Evolutionary conservation across 176 grass and related monocot species (phyloP), one percentile per base, ranked within the genome.

Genomic region (Phoenix roebelenii): DNA sequence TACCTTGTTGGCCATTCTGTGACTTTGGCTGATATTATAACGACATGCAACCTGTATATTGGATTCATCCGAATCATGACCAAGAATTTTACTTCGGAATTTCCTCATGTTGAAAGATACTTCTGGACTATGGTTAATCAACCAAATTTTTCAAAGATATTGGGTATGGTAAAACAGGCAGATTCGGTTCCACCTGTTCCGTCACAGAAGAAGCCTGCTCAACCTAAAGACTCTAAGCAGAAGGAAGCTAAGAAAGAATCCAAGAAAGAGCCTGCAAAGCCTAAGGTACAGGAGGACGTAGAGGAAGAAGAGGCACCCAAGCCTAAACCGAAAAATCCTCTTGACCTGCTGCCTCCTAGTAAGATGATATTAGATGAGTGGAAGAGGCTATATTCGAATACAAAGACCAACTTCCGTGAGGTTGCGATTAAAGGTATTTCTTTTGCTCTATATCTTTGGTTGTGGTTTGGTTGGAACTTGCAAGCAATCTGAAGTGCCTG

Each of bases 331-430:
- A 95, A 95, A 58, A 95, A 95, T 66, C 79, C 90, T 24, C 75
- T 95, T 17, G 90, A 95, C 67, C 63, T 83, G 76, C 79, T 95
- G 20, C 85, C 90, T 23, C 85, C 85, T 14, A 95, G 90, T 59
- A 89, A 80, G 70, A 95, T 95, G 90, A 60, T 95, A 55, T 79
- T 95, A 25, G 90, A 95, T 61, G 90, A 95, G 30, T 95, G 90
- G 90, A 95, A 95, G 79, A 83, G 82, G 59, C 12, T 95, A 3
- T 89, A 95, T 60, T 89, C 90, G 1, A 95, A 95, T 66, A 95
- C 82, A 0, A 89, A 95, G 65, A 95, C 85, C 29, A 95, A 95
- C 55, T 95, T 89, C 71, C 85, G 63, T 1, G 90, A 89, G 73
- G 82, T 95, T 69, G 85, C 90, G 50, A 89, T 89, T 35, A 95